Conservation (phyloP, 768 basidiomycete genomes). For the Lyophyllum semitale region DNA sequence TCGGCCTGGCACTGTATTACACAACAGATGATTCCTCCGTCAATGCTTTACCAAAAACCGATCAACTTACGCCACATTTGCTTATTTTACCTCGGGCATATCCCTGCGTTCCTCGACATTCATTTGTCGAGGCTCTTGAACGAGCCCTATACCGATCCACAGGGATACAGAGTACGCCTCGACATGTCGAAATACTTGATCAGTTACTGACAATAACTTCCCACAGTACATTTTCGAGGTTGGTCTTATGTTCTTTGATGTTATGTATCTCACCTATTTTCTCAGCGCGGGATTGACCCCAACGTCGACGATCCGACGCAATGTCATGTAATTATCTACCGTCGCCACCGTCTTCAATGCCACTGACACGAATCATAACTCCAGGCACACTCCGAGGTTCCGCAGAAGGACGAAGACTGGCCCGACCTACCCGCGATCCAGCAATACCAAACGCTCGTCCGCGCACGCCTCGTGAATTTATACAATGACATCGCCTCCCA, state of each 20-base stretch:
- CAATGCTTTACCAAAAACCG: constrained; percentile 87
- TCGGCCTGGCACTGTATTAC: constrained; percentile 86
- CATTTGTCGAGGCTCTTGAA: constrained; percentile 75
- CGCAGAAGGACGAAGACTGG: constrained; percentile 82
- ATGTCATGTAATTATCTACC: constrained; percentile 66
- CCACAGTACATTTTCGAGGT: constrained; percentile 77
- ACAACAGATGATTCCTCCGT: constrained; percentile 79
- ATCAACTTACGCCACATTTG: constrained; percentile 95
- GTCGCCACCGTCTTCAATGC: not conserved
- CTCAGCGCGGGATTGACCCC: constrained; percentile 92
- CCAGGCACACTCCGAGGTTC: constrained; percentile 90
- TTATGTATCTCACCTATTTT: not conserved
- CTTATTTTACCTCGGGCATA: constrained; percentile 96
- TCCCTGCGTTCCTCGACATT: constrained; percentile 91
- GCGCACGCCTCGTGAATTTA: constrained; percentile 66
- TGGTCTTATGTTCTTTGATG: not conserved
- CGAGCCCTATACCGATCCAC: constrained; percentile 83
- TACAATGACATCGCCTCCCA: constrained; percentile 69
- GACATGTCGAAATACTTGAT: constrained; percentile 10
- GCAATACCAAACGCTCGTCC: constrained; percentile 76
- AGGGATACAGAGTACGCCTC: constrained; percentile 64
- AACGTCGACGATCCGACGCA: constrained; percentile 86
- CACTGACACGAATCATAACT: not conserved
- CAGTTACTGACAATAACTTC: constrained; percentile 3
- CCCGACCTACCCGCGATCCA: constrained; percentile 72